These are phyloP conservation scores for Fraxinus paxiana DNA, from an alignment of 305 asterid genomes.

Conservation along the genomic window DNA sequence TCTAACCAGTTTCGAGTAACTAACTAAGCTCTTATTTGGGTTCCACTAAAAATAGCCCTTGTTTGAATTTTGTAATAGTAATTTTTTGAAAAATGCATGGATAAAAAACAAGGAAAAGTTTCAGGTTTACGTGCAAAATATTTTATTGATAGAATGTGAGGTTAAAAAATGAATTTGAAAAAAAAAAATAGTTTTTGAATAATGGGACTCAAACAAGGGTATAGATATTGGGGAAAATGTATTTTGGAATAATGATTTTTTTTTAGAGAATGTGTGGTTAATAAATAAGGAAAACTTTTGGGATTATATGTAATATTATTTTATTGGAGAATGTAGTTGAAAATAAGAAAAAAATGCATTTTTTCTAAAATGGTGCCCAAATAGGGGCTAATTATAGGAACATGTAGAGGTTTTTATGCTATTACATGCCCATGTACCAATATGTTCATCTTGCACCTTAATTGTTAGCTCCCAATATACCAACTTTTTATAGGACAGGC, in stretches of 20 bases:
- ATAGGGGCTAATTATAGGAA: neutral
- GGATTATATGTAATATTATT: neutral
- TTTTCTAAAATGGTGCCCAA: neutral
- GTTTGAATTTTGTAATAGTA: neutral
- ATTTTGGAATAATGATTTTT: neutral
- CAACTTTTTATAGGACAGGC: neutral
- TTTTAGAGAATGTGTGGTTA: neutral
- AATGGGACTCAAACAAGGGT: neutral
- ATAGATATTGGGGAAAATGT: neutral
- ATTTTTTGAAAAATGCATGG: no score
- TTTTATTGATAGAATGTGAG: neutral
- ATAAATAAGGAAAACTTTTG: no score
- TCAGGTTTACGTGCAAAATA: no score
- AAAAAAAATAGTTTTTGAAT: no score
- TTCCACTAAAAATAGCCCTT: neutral
- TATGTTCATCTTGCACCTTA: neutral
- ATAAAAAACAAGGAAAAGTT: no score
- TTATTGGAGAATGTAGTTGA: no score
- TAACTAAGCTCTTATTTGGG: neutral
- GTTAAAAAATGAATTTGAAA: no score
- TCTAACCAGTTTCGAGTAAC: neutral
- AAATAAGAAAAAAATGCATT: neutral
- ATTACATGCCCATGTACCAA: neutral
- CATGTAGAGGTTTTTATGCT: neutral
- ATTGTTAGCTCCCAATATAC: neutral